A percentile compares a stretch with the other conserved stretches of the same genome.
Evolutionary conservation across 225 moss, liverwort and hornwort genomes (phyloP).

Genomic region (Pseudisothecium myosuroides): DNA sequence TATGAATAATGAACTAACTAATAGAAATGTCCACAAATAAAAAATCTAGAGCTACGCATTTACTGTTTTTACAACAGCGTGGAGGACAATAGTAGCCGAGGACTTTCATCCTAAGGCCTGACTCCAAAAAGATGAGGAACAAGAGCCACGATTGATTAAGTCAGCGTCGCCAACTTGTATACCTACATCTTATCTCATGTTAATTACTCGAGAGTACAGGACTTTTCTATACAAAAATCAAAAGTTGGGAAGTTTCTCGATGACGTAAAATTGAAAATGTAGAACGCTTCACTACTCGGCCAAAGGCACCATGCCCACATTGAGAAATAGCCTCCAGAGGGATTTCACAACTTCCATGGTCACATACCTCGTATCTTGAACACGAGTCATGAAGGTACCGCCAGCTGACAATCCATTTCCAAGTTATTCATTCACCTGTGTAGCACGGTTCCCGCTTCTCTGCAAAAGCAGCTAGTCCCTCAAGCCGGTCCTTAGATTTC

Average conservation of each 20-base stretch:
- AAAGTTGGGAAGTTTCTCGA: background rate
- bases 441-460: slow-evolving; percentile 84
- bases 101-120: background rate
- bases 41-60: background rate
- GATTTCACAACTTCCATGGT: background rate
- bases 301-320: background rate
- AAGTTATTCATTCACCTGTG: slow-evolving; percentile 52
- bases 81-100: background rate
- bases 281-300: slow-evolving; percentile 1
- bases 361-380: background rate
- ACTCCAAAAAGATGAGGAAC: background rate
- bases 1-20: background rate
- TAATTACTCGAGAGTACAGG: background rate
- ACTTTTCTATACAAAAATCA: background rate
- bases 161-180: background rate
- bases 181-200: background rate
- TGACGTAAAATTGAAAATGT: background rate
- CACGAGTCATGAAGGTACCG: background rate
- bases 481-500: slow-evolving; percentile 79
- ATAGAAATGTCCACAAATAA: background rate
- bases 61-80: background rate
- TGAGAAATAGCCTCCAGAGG: background rate
- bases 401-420: background rate
- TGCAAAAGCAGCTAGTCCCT: slow-evolving; percentile 87
- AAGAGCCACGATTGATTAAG: background rate